Base-by-base conservation (phyloP, 2,329 filamentous ascomycete genomes). In the Metarhizium robertsii region DNA sequence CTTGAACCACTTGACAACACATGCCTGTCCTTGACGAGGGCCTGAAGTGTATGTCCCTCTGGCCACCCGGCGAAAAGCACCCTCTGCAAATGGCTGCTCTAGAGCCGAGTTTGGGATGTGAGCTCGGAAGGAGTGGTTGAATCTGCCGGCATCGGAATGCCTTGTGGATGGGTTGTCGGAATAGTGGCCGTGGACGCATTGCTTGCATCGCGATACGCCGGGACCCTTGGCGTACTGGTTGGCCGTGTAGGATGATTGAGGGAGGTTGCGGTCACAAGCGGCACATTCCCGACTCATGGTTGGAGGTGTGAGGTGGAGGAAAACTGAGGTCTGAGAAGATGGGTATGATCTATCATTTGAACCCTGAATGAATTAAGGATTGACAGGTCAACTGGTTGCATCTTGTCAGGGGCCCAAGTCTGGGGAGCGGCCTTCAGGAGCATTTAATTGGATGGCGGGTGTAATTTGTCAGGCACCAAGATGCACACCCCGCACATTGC, bases 1-100 rank as follows among this genome's bases (percentile, higher is more conserved):
- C 60, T 73, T 74, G 63, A 73, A 74, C 66, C 69, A 70, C 55
- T 73, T 74, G 48, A 32, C 2, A 14, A 73, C 71, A 47, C 69
- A 71, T 13, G 57, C 46, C 55, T 73, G 62, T 38, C 67, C 70
- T 0, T 7, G n/a, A 13, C 70, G 65, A 13, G 43, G 8, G 14
- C 69, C 70, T 2, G 16, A 38, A 2, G 25, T 63, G 56, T 74
- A 73, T 6, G 1, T 58, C 2, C 68, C 59, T 68, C 46, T 50
- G 14, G 55, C 61, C 1, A 61, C 60, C 53, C 43, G 60, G 11
- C 58, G 57, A 25, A 60, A 62, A 5, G 54, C 20, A 3, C 58
- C 57, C 51, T 63, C 4, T 2, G 55, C 50, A 38, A 59, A 59
- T 3, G 57, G 60, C 14, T 48, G 18, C 2, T 57, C 18, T 7